These are phyloP conservation scores for Podospora comata DNA, from an alignment of 495 filamentous ascomycete genomes.

Conservation along the genomic window DNA sequence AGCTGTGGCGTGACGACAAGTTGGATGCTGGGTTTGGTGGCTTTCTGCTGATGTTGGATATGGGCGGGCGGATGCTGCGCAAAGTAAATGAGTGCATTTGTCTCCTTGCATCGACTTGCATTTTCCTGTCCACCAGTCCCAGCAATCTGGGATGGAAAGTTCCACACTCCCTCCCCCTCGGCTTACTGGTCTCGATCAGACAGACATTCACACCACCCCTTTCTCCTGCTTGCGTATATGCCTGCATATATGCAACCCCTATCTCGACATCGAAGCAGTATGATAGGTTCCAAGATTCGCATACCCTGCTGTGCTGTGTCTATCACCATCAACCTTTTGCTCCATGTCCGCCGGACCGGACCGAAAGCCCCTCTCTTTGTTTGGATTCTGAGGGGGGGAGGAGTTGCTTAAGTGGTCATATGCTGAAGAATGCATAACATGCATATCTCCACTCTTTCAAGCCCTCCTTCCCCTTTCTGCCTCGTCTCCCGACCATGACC, in stretches of 20 bases:
- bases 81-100: not conserved
- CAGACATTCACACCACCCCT: not conserved
- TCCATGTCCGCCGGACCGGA: not conserved
- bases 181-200: not conserved
- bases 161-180: not conserved
- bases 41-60: conserved; percentile 5
- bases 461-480: not conserved
- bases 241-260: not conserved
- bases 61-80: not conserved
- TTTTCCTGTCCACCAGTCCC: not conserved
- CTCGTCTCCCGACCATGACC: not conserved
- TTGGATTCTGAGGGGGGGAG: not conserved
- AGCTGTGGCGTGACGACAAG: conserved; percentile 6
- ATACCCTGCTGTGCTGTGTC: not conserved
- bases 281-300: not conserved
- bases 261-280: not conserved
- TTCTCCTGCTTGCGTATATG: not conserved
- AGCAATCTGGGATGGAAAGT: conserved; percentile 4
- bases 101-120: not conserved
- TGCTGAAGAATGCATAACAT: not conserved
- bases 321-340: not conserved
- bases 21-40: not conserved
- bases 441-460: not conserved
- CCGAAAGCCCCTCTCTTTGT: not conserved
- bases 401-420: not conserved